A percentile compares a stretch with the other conserved stretches of the same genome.
Conservation (phyloP, 345 rosid species). For the Eucalyptus erythrocorys region DNA sequence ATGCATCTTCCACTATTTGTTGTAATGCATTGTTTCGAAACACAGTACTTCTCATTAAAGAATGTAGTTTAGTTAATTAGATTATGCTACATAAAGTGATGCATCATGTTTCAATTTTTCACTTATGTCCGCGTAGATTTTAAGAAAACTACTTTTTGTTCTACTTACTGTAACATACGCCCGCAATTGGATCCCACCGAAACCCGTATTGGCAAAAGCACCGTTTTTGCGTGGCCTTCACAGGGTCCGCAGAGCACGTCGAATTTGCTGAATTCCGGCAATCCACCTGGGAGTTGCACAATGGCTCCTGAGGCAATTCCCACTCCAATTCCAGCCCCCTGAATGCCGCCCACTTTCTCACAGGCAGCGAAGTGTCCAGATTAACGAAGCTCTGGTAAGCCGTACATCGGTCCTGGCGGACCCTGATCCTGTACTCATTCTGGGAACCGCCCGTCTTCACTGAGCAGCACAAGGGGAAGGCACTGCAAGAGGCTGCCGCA, state of each 20-base stretch:
- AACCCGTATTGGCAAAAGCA: constrained; percentile 42
- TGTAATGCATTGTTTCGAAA: not conserved
- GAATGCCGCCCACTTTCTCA: constrained; percentile 37
- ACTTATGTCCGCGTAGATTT: not conserved
- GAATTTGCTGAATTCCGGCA: constrained; percentile 32
- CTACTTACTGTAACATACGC: constrained; percentile 33
- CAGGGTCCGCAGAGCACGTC: constrained; percentile 19
- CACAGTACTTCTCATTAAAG: not conserved
- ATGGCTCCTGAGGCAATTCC: constrained; percentile 45
- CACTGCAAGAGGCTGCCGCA: constrained; percentile 6
- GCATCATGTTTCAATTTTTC: not conserved
- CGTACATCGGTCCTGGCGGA: constrained; percentile 21
- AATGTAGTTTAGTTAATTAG: not conserved
- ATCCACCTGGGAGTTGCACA: constrained; percentile 24
- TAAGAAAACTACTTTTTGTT: not conserved
- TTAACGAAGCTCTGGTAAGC: constrained; percentile 48
- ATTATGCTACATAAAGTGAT: not conserved
- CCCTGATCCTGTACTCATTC: constrained; percentile 20
- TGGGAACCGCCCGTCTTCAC: constrained; percentile 22
- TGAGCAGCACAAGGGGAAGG: constrained; percentile 32
- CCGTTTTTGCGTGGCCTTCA: constrained; percentile 5
- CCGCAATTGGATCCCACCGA: constrained; percentile 40
- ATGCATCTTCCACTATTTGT: not conserved
- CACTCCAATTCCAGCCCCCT: constrained; percentile 42
- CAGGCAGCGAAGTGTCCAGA: constrained; percentile 13